Evolutionary conservation across 495 filamentous ascomycete species (phyloP), one percentile per base, ranked within the genome.

Genomic region (Bacidia gigantensis): DNA sequence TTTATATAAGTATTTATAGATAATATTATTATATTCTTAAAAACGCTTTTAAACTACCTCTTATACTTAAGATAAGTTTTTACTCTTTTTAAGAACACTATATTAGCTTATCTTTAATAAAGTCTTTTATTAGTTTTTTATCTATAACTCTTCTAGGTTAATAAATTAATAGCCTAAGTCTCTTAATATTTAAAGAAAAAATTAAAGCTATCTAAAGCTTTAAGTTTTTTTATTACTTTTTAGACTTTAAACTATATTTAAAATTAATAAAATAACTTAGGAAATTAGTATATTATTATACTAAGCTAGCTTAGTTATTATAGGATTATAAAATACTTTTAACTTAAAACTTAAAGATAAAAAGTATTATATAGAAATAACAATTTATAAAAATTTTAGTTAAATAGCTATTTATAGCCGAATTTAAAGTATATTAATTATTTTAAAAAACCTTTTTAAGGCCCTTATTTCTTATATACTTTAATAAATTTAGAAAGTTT

Each of bases 11-110:
- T 21, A 46, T 17, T 23, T 3, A 20, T 20, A 20, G 11, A n/a
- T 18, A 46, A 46, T 21, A 21, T 46, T 18, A 46, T 11, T 46
- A 46, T 52, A 52, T 11, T 43, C 17, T 43, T 52, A 43, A 21
- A 35, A 7, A 35, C 14, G 14, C 14, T 35, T 7, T 7, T 32
- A 35, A 10, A 3, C 24, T 26, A 26, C 11, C 24, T 2, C 17
- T 49, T 9, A 17, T 49, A 14, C 12, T 7, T 2, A 26, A 26
- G 2, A 18, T 26, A 1, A 24, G 12, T 35, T 14, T 26, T 1
- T 26, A 24, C 11, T 26, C 29, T 2, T 24, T 49, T 2, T 3
- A 24, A 2, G 20, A 18, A 5, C 10, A 18, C n/a, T 45, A 45
- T 18, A 45, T 23, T 17, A 45, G 7, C 11, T 40, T 40, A 40